Evolutionary conservation across 2,329 filamentous ascomycete species (phyloP).

Genomic region (Talaromyces sp.): DNA sequence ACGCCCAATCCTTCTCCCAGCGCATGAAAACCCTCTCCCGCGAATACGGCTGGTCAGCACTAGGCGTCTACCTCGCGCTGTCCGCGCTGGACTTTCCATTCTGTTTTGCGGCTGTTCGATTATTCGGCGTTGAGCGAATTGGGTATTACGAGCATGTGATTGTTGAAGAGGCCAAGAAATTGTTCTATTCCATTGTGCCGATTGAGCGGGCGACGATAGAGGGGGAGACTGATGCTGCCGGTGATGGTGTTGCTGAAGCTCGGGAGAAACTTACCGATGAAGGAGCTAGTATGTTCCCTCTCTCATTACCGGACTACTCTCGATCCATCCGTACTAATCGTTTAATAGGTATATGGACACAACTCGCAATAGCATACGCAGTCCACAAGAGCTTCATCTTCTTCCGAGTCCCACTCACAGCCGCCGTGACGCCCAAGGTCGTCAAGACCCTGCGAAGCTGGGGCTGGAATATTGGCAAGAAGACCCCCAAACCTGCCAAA

Average conservation of each 20-base stretch:
- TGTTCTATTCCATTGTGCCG: conserved; percentile 21
- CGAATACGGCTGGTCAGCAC: conserved; percentile 90
- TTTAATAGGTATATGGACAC: conserved; percentile 67
- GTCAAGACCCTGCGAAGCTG: conserved; percentile 81
- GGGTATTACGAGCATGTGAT: conserved; percentile 55
- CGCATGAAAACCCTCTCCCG: conserved; percentile 78
- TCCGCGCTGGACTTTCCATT: conserved; percentile 90
- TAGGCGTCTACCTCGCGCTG: conserved; percentile 84
- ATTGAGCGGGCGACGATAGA: conserved; percentile 19
- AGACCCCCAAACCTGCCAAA: conserved; percentile 46
- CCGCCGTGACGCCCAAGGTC: conserved; percentile 88
- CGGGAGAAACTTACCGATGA: conserved; percentile 61
- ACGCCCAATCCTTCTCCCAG: conserved; percentile 60
- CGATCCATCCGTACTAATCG: conserved; percentile 13
- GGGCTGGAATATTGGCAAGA: conserved; percentile 94
- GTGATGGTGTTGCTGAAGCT: conserved; percentile 62
- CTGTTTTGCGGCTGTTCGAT: conserved; percentile 83
- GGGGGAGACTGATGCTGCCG: conserved; percentile 26
- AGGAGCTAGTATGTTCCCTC: conserved; percentile 66
- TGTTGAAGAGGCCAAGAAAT: conserved; percentile 37
- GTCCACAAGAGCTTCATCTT: conserved; percentile 99
- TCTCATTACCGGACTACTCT: neutral
- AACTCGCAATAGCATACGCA: conserved; percentile 89
- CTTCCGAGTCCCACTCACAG: conserved; percentile 86
- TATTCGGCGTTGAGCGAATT: conserved; percentile 81